Percentiles rank a stretch among this genome's conserved stretches.
Evolutionary conservation across 306 rosid species (phyloP).

Genomic region (Vigna unguiculata): DNA sequence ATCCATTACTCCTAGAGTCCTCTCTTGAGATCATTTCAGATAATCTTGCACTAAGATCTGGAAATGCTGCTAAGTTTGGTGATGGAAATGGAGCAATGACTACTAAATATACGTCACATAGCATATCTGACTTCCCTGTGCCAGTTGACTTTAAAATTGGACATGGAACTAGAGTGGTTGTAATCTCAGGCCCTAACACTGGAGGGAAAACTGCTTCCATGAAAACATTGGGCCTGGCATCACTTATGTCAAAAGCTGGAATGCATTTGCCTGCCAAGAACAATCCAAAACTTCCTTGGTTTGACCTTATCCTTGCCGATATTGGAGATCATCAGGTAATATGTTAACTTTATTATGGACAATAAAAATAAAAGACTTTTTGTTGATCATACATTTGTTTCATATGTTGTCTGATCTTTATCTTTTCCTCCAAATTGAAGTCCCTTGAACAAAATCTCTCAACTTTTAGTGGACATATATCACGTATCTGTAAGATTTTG

Average conservation of each 20-base stretch:
- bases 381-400: slow-evolving; percentile 42
- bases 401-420: slow-evolving; percentile 59
- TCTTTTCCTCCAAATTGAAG: slow-evolving; percentile 60
- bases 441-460: slow-evolving; percentile 98
- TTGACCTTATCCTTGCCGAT: slow-evolving; percentile 88
- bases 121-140: slow-evolving; percentile 69
- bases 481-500: slow-evolving; percentile 71
- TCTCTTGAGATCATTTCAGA: slow-evolving; percentile 55
- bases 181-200: slow-evolving; percentile 96
- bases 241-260: slow-evolving; percentile 98
- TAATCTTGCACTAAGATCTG: slow-evolving; percentile 42
- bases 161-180: slow-evolving; percentile 80
- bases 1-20: slow-evolving; percentile 80
- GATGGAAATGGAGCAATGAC: slow-evolving; percentile 42
- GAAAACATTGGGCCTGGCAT: slow-evolving; percentile 87
- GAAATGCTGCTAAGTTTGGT: slow-evolving; percentile 47
- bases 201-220: slow-evolving; percentile 99
- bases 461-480: slow-evolving; percentile 95
- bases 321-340: slow-evolving; percentile 98
- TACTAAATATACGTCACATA: slow-evolving; percentile 45
- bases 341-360: slow-evolving; percentile 46
- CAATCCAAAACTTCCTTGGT: slow-evolving; percentile 92
- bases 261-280: slow-evolving; percentile 88
- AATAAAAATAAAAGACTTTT: slow-evolving; percentile 41
- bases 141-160: slow-evolving; percentile 87